Base-by-base conservation (phyloP, 768 basidiomycete species). In the Mycena alexandri region DNA sequence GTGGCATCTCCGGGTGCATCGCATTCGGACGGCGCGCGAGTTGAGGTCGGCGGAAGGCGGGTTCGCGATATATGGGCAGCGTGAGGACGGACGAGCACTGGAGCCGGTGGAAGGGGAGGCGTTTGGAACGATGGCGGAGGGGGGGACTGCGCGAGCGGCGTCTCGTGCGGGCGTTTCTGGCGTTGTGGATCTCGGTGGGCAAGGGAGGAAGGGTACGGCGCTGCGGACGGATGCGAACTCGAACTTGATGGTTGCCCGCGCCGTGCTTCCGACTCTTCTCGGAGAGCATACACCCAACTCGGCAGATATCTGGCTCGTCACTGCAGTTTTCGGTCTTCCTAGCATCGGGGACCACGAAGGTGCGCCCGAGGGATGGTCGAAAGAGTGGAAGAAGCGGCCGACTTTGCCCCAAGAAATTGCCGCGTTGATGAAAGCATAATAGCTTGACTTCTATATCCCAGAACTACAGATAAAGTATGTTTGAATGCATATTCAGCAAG, bases 1-100 rank as follows among this genome's bases (percentile, higher is more conserved):
- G 21, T 93, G 90, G 90, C 90, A 93, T 73, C 73, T 92, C 34
- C 84, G 91, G 10, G 82, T 91, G 0, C 91, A 93, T 77, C 84
- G 90, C 67, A 82, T 93, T 69, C 80, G 78, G 56, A 84, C 85
- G 6, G 84, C 76, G 22, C 79, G 89, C n/a, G 72, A 73, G 33
- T 79, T 93, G 17, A 76, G 77, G 19, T 85, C 87, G 11, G 89
- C 90, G 0, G 92, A 93, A 75, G 91, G 89, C 10, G 91, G 86
- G 2, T 93, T 87, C 74, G 88, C 90, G 53, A 87, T 90, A 36
- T 89, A 90, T 72, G 91, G 90, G 2, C 92, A 92, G 75, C 80
- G 86, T 14, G 77, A 77, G 60, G 85, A 90, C 74, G 87, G 86
- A 17, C 79, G 91, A 22, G 87, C 89, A 2, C 75, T 92, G 41